Base-by-base conservation (phyloP, 164 flowering plant species). In the Aristolochia californica region DNA sequence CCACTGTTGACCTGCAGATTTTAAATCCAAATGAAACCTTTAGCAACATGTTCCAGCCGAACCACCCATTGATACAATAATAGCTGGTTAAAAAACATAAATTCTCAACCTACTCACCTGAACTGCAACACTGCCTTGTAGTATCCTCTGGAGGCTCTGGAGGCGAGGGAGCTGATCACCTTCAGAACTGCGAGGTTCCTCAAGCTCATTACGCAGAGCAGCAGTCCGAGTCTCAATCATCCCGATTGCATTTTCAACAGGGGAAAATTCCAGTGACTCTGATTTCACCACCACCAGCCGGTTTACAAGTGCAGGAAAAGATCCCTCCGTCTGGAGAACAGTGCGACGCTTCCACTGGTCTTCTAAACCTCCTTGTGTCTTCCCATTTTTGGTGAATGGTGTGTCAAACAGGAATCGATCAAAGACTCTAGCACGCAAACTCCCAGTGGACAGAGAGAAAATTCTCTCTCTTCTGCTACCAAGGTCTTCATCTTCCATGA, bases 111-210 rank as follows among this genome's bases (percentile, higher is more conserved):
- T 55, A 60, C 82, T 74, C 62, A 90, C 99, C 71, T 93, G 99
- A 62, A 93, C 99, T 14, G 99, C 99, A 56, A 93, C 99, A 75
- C 97, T 90, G 75, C 99, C 97, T 75, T 93, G 99, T 40, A 93
- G 97, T 74, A 93, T 93, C 67, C 99, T 85, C 69, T 93, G 99
- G 17, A 90, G 76, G 72, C 96, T 85, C 70, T 93, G 97, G 30
- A 93, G 85, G 20, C 99, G 90, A 53, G 97, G 99, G 43, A 93
- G 96, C 66, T 90, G 99, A 72, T 93, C 99, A 8, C 96, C 99
- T 62, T 93, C 99, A 48, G 97, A 84, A 73, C 96, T 87, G 55
- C 96, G 95, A 48, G 99, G 99, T 75, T 89, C 99, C 68, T 93
- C 99, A 60, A 93, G 99, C 67, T 90, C 99, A 73, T 87, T 87